Conservation (phyloP, 495 filamentous ascomycete species). For the Amorphotheca resinae region DNA sequence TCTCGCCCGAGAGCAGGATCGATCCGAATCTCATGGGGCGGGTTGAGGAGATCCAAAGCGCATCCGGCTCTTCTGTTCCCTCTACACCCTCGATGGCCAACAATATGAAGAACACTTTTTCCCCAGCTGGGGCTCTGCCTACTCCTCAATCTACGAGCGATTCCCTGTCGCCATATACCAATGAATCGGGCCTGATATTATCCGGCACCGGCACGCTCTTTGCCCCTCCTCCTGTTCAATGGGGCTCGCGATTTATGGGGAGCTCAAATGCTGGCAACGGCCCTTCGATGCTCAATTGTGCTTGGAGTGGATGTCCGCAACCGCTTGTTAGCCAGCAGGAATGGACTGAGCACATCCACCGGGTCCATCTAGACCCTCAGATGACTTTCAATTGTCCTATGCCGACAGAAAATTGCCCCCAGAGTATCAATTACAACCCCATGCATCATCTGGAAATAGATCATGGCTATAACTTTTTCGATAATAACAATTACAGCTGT, state of each 20-base stretch:
- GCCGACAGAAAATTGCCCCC: slow-evolving; percentile 4
- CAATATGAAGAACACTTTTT: slow-evolving; percentile 6
- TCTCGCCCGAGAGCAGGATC: neutral
- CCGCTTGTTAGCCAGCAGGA: slow-evolving; percentile 2
- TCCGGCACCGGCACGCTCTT: slow-evolving; percentile 7
- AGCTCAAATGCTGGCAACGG: neutral
- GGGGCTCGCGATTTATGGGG: neutral
- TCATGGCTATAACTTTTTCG: slow-evolving; percentile 12
- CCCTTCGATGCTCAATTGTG: slow-evolving; percentile 7
- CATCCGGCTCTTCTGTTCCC: slow-evolving; percentile 4
- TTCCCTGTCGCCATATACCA: neutral
- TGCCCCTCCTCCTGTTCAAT: neutral
- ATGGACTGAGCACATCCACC: slow-evolving; percentile 15
- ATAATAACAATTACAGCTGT: slow-evolving; percentile 7
- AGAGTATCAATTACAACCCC: slow-evolving; percentile 8
- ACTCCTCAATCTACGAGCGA: slow-evolving; percentile 3
- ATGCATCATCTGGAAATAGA: slow-evolving; percentile 13
- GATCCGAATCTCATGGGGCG: slow-evolving; percentile 1
- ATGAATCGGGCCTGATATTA: neutral
- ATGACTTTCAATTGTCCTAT: slow-evolving; percentile 15
- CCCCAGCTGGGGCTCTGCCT: neutral
- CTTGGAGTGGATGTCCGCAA: slow-evolving; percentile 11
- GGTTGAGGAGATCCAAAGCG: neutral
- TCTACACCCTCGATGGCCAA: slow-evolving; percentile 8
- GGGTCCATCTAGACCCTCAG: slow-evolving; percentile 15